A percentile compares a stretch with the other conserved stretches of the same genome.
Evolutionary conservation across 805 yeast genomes (phyloP).

Genomic region (Barnettozyma botsteinii): DNA sequence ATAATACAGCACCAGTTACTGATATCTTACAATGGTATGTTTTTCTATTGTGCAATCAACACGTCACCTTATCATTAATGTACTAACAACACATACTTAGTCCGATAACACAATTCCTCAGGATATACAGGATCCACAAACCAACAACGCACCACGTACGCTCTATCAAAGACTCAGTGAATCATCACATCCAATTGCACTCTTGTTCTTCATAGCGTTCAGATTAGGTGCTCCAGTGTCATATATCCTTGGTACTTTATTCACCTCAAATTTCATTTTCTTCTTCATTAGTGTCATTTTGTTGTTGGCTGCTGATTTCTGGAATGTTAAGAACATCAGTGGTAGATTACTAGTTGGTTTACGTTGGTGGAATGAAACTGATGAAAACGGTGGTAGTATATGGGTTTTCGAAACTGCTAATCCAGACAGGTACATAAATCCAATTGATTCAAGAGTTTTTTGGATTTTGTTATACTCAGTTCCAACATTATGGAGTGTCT

Average conservation of each 20-base stretch:
- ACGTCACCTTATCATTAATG: too few relatives aligned
- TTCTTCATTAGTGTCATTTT: constrained; percentile 76
- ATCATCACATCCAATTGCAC: constrained; percentile 81
- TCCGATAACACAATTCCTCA: constrained; percentile 8
- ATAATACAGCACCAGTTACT: too few relatives aligned
- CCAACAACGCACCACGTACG: constrained; percentile 18
- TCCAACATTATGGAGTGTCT: constrained; percentile 69
- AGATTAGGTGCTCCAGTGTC: constrained; percentile 57
- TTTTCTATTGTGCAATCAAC: too few relatives aligned
- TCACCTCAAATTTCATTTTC: constrained; percentile 61
- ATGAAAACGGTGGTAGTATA: constrained; percentile 38
- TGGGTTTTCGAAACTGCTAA: constrained; percentile 91
- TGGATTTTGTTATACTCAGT: constrained; percentile 75
- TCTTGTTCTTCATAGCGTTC: constrained; percentile 56
- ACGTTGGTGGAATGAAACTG: constrained; percentile 95
- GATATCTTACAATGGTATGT: constrained; percentile 6
- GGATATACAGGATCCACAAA: constrained; percentile 1
- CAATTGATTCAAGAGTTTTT: constrained; percentile 84
- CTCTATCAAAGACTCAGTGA: constrained; percentile 47
- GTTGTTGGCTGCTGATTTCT: constrained; percentile 81
- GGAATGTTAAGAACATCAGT: constrained; percentile 87
- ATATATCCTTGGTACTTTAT: constrained; percentile 65
- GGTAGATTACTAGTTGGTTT: constrained; percentile 89
- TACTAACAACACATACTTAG: constrained; percentile 2
- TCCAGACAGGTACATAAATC: constrained; percentile 67